Percentiles rank a stretch among this genome's conserved stretches.
Evolutionary conservation across 306 rosid genomes (phyloP).

Genomic region (Dicorynia guianensis): DNA sequence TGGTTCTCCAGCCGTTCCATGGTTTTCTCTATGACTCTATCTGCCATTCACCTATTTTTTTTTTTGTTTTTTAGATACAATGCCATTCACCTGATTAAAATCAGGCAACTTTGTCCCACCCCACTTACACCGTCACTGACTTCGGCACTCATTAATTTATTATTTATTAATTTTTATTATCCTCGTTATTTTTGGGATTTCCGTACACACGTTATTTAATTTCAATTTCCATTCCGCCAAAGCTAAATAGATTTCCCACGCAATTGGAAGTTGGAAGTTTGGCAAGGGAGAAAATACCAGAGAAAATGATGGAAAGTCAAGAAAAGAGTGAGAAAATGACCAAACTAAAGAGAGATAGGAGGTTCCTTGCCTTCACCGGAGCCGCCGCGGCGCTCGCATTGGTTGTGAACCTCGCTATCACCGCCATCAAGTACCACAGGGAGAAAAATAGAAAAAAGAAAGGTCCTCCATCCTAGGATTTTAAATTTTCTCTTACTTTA

Average conservation of each 20-base stretch:
- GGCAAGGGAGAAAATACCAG: constrained; percentile 42
- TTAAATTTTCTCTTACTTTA: constrained; percentile 27
- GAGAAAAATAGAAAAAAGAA: constrained; percentile 58
- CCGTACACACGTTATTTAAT: constrained; percentile 29
- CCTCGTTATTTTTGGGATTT: constrained; percentile 11
- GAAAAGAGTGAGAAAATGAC: constrained; percentile 63
- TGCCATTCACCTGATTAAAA: background rate
- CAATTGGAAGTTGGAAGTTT: constrained; percentile 56
- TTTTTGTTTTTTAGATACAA: too few species aligned
- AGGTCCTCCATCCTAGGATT: constrained; percentile 50
- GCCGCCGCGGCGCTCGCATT: constrained; percentile 79
- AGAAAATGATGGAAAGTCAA: constrained; percentile 67
- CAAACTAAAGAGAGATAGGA: constrained; percentile 52
- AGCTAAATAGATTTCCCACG: constrained; percentile 61
- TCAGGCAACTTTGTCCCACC: background rate
- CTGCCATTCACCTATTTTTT: too few species aligned
- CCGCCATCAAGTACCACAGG: constrained; percentile 60
- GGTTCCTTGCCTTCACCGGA: constrained; percentile 70
- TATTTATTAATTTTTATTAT: background rate
- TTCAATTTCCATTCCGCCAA: constrained; percentile 46
- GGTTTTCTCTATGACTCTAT: too few species aligned
- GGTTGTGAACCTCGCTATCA: constrained; percentile 68
- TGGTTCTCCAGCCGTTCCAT: background rate
- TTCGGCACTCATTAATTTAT: background rate
- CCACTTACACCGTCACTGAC: too few species aligned